Percentiles rank a stretch among this genome's conserved stretches.
Evolutionary conservation across 169 alveolate genomes (phyloP).

Genomic region (Plasmodium gonderi): DNA sequence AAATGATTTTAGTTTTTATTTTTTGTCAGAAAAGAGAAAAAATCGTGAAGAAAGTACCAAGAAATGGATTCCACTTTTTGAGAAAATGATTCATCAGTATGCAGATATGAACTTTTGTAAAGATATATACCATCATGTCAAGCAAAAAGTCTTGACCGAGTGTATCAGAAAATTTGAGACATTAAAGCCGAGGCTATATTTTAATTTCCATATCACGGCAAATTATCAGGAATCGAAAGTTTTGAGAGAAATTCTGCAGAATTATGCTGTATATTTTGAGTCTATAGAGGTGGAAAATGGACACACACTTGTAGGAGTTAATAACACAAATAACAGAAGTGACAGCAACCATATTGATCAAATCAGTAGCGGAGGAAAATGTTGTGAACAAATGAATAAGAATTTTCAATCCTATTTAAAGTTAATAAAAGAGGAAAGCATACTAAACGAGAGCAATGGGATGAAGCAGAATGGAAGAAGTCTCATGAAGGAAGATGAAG

Average conservation of each 20-base stretch:
- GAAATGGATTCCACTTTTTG: conserved; percentile 33
- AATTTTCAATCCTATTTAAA: conserved; percentile 25
- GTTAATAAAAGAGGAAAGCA: background rate
- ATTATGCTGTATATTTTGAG: conserved; percentile 34
- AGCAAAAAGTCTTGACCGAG: background rate
- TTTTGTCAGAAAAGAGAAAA: background rate
- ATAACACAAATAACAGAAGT: background rate
- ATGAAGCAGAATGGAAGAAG: background rate
- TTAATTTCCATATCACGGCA: conserved; percentile 57
- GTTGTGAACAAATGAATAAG: no score
- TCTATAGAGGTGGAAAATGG: no score
- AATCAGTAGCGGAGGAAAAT: background rate
- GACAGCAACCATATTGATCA: background rate
- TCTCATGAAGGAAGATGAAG: background rate
- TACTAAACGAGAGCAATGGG: background rate
- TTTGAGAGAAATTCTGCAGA: conserved; percentile 31
- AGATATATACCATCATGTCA: conserved; percentile 28
- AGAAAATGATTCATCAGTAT: conserved; percentile 43
- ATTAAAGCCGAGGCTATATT: conserved; percentile 16
- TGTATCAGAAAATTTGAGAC: conserved; percentile 11
- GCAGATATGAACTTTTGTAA: conserved; percentile 38
- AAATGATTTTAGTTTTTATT: conserved; percentile 18
- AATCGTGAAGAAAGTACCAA: background rate
- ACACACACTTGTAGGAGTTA: no score
- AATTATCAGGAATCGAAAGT: conserved; percentile 58